phyloP scores from a whole-genome alignment of 1,139 yeast genomes.

The Yamadazyma taylorii region DNA sequence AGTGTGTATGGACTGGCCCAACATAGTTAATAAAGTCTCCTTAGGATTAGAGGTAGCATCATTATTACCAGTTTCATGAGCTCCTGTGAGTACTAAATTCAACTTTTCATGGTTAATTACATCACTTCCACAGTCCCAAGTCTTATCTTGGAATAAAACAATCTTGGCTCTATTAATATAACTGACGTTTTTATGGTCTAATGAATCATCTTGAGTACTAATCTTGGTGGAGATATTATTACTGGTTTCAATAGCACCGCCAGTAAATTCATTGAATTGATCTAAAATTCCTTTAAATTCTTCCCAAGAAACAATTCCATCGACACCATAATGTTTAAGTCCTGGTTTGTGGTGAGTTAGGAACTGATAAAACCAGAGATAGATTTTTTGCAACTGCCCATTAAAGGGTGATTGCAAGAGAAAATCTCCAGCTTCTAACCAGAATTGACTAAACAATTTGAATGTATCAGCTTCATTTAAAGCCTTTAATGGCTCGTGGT shows the following conservation, averaged over 20 bases:
- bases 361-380: conserved; percentile 14
- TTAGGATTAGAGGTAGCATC: not conserved
- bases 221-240: too few species aligned
- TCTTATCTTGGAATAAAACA: too few species aligned
- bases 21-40: not conserved
- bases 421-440: conserved; percentile 12
- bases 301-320: conserved; percentile 4
- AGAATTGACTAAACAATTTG: conserved; percentile 18
- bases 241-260: conserved; percentile 17
- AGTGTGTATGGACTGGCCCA: not conserved
- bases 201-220: not conserved
- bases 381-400: conserved; percentile 22
- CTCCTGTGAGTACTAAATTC: too few species aligned
- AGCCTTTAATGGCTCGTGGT: too few species aligned
- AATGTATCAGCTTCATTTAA: conserved; percentile 12
- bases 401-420: conserved; percentile 19
- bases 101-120: too few species aligned
- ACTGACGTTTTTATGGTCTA: too few species aligned
- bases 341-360: not conserved
- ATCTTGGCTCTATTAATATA: too few species aligned
- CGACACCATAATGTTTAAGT: not conserved
- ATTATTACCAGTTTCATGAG: too few species aligned
- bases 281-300: conserved; percentile 19
- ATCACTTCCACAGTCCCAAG: too few species aligned
- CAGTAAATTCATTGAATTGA: conserved; percentile 27